A percentile compares a stretch with the other conserved stretches of the same genome.
Evolutionary conservation across 148 eudicot species (phyloP).

Genomic region (Amaranthus palmeri): DNA sequence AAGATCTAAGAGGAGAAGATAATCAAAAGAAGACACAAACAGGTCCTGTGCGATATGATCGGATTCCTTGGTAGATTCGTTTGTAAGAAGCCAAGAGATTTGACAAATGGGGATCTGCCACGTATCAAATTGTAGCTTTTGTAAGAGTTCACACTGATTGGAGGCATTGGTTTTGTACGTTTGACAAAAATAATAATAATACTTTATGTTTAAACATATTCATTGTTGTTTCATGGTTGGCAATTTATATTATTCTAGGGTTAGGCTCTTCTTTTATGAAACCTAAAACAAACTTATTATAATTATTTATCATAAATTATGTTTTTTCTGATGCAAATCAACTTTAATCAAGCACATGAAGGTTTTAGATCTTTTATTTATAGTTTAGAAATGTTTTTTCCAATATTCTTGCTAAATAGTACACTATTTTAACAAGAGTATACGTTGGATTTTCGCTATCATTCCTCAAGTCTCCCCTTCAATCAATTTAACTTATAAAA

Average conservation of each 20-base stretch:
- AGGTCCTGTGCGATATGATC: neutral
- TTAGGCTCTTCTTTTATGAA: conserved; percentile 22
- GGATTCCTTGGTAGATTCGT: neutral
- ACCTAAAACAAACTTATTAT: conserved; percentile 2
- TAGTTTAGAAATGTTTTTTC: too few relatives aligned
- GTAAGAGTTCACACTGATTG: conserved; percentile 12
- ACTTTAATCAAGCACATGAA: conserved; percentile 9
- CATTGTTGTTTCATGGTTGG: conserved; percentile 22
- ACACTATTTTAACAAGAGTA: too few relatives aligned
- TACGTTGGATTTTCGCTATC: too few relatives aligned
- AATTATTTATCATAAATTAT: neutral
- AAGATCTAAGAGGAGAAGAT: conserved; percentile 7
- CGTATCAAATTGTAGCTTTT: conserved; percentile 11
- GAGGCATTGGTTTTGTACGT: conserved; percentile 15
- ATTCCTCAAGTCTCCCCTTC: too few relatives aligned
- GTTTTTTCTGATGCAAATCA: conserved; percentile 6
- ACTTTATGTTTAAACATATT: neutral
- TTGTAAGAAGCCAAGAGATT: neutral
- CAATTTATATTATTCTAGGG: neutral
- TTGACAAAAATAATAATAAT: conserved; percentile 6
- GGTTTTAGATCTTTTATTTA: conserved; percentile 19
- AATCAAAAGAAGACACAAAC: conserved; percentile 8
- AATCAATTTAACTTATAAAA: neutral
- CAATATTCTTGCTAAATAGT: neutral
- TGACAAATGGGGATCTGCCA: conserved; percentile 7